Conservation (phyloP, 805 yeast species). For the Brettanomyces anomalus region DNA sequence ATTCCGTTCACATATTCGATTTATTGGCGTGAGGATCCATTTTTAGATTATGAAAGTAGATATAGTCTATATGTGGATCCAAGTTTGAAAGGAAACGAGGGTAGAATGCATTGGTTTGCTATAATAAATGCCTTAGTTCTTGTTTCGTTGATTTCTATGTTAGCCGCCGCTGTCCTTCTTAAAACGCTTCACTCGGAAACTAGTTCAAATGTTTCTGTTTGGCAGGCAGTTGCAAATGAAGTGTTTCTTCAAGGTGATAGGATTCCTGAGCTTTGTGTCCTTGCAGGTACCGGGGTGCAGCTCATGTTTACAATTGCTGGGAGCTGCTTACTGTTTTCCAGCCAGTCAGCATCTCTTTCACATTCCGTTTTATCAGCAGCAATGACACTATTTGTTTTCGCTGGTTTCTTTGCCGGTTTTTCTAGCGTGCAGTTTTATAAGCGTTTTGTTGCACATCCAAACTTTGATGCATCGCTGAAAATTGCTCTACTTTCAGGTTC, state of each 20-base stretch:
- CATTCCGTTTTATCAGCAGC: constrained; percentile 57
- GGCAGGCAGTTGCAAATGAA: constrained; percentile 48
- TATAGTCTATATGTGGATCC: constrained; percentile 53
- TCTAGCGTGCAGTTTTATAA: constrained; percentile 57
- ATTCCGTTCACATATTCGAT: constrained; percentile 81
- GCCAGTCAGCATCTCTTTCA: constrained; percentile 52
- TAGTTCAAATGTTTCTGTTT: constrained; percentile 22
- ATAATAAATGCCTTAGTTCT: constrained; percentile 63
- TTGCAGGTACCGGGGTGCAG: constrained; percentile 72
- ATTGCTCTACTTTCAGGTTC: constrained; percentile 41
- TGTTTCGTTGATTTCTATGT: constrained; percentile 48
- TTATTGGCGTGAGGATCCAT: constrained; percentile 76
- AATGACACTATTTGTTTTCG: constrained; percentile 48
- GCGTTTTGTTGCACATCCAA: constrained; percentile 35
- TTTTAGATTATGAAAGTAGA: constrained; percentile 55
- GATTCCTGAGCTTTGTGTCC: constrained; percentile 40
- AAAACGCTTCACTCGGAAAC: constrained; percentile 34
- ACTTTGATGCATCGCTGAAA: constrained; percentile 24
- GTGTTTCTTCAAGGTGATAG: constrained; percentile 44
- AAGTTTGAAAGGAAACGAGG: constrained; percentile 36
- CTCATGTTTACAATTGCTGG: constrained; percentile 56
- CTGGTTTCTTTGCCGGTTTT: constrained; percentile 71
- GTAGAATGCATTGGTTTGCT: constrained; percentile 70
- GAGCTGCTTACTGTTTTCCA: constrained; percentile 47
- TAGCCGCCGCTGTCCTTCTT: constrained; percentile 57